Evolutionary conservation across 257 asterid genomes (phyloP).

Genomic region (Lavandula angustifolia): DNA sequence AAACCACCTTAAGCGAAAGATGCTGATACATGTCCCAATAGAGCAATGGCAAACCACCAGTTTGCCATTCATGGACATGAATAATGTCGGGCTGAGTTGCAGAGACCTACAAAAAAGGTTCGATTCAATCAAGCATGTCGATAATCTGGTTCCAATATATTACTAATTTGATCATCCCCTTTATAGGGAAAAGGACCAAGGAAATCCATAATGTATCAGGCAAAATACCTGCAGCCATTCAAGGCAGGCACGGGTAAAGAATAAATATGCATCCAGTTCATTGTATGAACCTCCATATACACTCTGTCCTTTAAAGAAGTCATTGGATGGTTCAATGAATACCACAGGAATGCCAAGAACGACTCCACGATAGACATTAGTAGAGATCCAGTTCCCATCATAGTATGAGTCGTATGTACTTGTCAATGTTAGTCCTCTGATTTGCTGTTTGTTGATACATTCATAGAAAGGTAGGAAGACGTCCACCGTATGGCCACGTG

Average conservation of each 20-base stretch:
- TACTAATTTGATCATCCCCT: slow-evolving; percentile 2
- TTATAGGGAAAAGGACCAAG: neutral
- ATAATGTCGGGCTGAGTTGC: slow-evolving; percentile 77
- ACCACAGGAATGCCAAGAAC: slow-evolving; percentile 65
- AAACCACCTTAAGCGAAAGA: slow-evolving; percentile 86
- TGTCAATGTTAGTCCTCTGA: slow-evolving; percentile 50
- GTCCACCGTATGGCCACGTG: slow-evolving; percentile 72
- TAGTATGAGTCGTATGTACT: slow-evolving; percentile 58
- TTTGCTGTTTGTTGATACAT: slow-evolving; percentile 58
- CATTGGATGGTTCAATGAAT: slow-evolving; percentile 68
- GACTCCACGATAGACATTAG: slow-evolving; percentile 62
- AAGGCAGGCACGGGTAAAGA: slow-evolving; percentile 88
- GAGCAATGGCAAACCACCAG: slow-evolving; percentile 71
- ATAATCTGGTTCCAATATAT: slow-evolving; percentile 10
- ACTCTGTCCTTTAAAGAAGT: slow-evolving; percentile 71
- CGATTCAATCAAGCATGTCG: slow-evolving; percentile 1
- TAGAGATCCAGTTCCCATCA: slow-evolving; percentile 70
- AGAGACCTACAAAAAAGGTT: slow-evolving; percentile 51
- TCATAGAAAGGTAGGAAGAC: slow-evolving; percentile 85
- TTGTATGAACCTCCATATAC: slow-evolving; percentile 89
- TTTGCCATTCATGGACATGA: slow-evolving; percentile 96
- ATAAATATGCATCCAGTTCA: slow-evolving; percentile 84
- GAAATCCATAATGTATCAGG: slow-evolving; percentile 1
- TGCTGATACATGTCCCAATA: slow-evolving; percentile 90
- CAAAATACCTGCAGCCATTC: slow-evolving; percentile 93